Evolutionary conservation across 2,329 filamentous ascomycete genomes (phyloP).

Genomic region (Fusarium haematococcum): DNA sequence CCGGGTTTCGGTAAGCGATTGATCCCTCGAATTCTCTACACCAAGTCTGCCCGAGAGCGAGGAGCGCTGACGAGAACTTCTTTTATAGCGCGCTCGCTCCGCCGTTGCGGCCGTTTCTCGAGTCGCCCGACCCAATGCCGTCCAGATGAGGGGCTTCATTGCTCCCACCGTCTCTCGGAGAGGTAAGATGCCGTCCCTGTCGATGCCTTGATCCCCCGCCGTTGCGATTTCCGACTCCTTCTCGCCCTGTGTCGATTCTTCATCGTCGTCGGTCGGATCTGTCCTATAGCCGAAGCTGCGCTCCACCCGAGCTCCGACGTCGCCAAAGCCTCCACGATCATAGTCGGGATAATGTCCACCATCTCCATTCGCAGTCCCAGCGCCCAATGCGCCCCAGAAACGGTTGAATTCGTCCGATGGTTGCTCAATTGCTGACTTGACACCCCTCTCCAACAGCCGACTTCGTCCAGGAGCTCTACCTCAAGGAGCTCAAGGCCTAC

Average conservation of each 20-base stretch:
- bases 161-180: slow-evolving; percentile 70
- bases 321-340: slow-evolving; percentile 28
- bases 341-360: neutral
- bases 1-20: slow-evolving; percentile 65
- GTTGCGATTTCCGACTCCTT: neutral
- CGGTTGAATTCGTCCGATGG: neutral
- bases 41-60: neutral
- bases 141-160: slow-evolving; percentile 68
- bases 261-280: slow-evolving; percentile 32
- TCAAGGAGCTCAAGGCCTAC: slow-evolving; percentile 95
- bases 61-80: slow-evolving; percentile 13
- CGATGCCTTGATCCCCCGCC: neutral
- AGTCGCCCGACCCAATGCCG: slow-evolving; percentile 54
- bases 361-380: neutral
- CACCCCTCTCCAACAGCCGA: slow-evolving; percentile 73
- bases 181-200: slow-evolving; percentile 60
- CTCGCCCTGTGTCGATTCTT: slow-evolving; percentile 9
- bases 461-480: slow-evolving; percentile 97
- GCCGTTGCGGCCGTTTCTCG: slow-evolving; percentile 62
- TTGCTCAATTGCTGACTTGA: slow-evolving; percentile 43
- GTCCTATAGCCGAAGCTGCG: slow-evolving; percentile 44
- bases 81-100: slow-evolving; percentile 63
- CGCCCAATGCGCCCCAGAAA: neutral
- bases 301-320: slow-evolving; percentile 45
- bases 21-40: neutral